Base-by-base conservation (phyloP, 371 early-diverging fungal species). In the Umbelopsis sp. region DNA sequence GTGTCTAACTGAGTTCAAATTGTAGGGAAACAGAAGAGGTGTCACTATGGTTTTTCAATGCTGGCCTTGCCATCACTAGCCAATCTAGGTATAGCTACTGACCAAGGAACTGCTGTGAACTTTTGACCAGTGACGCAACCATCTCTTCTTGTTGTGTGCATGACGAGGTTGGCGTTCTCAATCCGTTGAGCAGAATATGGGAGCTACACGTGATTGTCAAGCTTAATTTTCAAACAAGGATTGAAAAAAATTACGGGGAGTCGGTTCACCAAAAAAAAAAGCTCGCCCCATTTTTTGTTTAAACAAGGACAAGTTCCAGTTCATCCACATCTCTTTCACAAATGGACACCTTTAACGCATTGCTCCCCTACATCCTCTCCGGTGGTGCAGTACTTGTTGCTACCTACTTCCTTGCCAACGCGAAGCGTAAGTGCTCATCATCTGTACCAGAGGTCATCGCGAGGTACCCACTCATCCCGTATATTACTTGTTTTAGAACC, bases 321-420 rank as follows among this genome's bases (percentile, higher is more conserved):
- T 63, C 16, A 53, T 51, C 52, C n/a, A 24, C 41, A 63, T 69
- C 37, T 57, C 46, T 65, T 51, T 52, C 41, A 12, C 50, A 51
- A 70, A 82, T 83, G 83, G 74, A 79, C 51, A 69, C 76, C 45
- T 65, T 81, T 66, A 78, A 82, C 51, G 69, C 65, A 50, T 41
- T 74, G 37, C 70, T 84, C 63, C 76, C 80, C 37, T 85, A 78
- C 44, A 52, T 83, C n/a, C 46, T 83, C 20, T 79, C 82, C 52
- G 78, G 72, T 50, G 72, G 76, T 63, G 63, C 77, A 66, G 84
- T 80, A 32, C 79, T 76, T 18, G 82, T 79, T 50, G 74, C 78
- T 62, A 82, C 80, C 35, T 82, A 80, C 63, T 72, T 79, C 63
- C 68, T 82, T 50, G 46, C 78, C 37, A 79, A 76, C 48, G 70